These are phyloP conservation scores for Triticum turgidum DNA, from an alignment of 176 grass and related monocot genomes.

Conservation along the genomic window DNA sequence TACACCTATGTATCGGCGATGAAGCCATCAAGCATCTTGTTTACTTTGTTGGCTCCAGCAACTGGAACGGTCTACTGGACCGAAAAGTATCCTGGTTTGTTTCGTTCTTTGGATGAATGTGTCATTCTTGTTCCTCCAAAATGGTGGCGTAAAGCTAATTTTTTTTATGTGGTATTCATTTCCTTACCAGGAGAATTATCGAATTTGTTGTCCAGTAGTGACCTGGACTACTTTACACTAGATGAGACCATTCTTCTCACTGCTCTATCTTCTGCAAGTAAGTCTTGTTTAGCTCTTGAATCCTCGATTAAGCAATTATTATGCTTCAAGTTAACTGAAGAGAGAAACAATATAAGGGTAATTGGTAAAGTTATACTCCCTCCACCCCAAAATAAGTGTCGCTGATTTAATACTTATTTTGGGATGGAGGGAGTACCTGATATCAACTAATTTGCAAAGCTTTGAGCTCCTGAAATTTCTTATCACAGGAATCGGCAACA, in stretches of 20 bases:
- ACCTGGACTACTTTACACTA: conserved; percentile 46
- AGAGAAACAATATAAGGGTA: neutral
- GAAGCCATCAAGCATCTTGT: conserved; percentile 45
- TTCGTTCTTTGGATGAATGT: conserved; percentile 8
- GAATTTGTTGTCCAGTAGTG: conserved; percentile 52
- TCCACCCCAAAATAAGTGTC: too few species aligned
- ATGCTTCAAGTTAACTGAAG: neutral
- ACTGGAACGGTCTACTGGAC: conserved; percentile 86
- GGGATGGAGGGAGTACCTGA: neutral
- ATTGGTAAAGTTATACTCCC: neutral
- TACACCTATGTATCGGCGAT: conserved; percentile 58
- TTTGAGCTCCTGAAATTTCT: conserved; percentile 22
- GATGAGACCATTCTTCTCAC: conserved; percentile 64
- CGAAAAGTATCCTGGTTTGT: conserved; percentile 57
- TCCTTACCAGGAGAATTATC: conserved; percentile 61
- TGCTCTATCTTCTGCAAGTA: conserved; percentile 64
- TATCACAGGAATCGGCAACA: conserved; percentile 55
- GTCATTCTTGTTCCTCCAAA: neutral
- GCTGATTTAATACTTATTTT: too few species aligned
- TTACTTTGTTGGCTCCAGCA: conserved; percentile 66
- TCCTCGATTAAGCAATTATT: neutral
- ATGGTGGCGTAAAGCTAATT: neutral
- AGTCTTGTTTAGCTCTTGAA: conserved; percentile 36
- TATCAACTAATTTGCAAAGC: conserved; percentile 11
- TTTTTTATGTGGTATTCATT: neutral